A percentile compares a stretch with the other conserved stretches of the same genome.
phyloP scores from a whole-genome alignment of 371 early-diverging fungal genomes.

The Haplosporangium sp. region DNA sequence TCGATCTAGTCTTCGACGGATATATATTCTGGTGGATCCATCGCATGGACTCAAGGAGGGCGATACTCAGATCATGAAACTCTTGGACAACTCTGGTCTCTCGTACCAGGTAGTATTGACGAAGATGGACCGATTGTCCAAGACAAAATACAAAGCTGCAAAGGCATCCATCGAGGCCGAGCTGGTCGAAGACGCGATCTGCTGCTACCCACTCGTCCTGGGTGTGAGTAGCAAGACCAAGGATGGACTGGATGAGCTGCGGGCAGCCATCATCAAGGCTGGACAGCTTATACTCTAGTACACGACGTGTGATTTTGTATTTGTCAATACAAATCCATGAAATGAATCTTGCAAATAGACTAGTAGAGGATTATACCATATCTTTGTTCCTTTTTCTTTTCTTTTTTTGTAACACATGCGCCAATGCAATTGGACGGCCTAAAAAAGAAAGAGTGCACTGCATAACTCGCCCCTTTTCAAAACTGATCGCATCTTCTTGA shows the following conservation, averaged over 20 bases:
- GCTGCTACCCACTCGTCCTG: constrained; percentile 65
- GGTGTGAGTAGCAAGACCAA: constrained; percentile 49
- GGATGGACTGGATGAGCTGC: constrained; percentile 46
- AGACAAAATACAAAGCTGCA: constrained; percentile 55
- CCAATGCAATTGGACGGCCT: too few relatives aligned
- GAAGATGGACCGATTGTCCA: constrained; percentile 70
- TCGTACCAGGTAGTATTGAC: constrained; percentile 76
- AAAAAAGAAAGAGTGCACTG: neutral
- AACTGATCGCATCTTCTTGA: too few relatives aligned
- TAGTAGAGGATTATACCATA: too few relatives aligned
- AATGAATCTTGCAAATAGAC: too few relatives aligned
- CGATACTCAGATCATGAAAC: constrained; percentile 68
- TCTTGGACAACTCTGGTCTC: constrained; percentile 66
- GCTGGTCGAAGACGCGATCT: constrained; percentile 61
- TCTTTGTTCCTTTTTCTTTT: neutral
- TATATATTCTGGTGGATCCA: constrained; percentile 76
- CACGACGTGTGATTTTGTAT: neutral
- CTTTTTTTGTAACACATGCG: neutral
- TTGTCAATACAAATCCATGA: too few relatives aligned
- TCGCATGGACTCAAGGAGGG: constrained; percentile 76
- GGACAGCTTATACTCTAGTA: constrained; percentile 26
- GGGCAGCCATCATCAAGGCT: constrained; percentile 50
- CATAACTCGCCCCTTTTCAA: neutral
- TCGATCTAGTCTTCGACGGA: constrained; percentile 62
- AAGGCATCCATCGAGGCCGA: constrained; percentile 60